A percentile compares a stretch with the other conserved stretches of the same genome.
phyloP scores from a whole-genome alignment of 257 asterid genomes.

The Mitragyna speciosa region DNA sequence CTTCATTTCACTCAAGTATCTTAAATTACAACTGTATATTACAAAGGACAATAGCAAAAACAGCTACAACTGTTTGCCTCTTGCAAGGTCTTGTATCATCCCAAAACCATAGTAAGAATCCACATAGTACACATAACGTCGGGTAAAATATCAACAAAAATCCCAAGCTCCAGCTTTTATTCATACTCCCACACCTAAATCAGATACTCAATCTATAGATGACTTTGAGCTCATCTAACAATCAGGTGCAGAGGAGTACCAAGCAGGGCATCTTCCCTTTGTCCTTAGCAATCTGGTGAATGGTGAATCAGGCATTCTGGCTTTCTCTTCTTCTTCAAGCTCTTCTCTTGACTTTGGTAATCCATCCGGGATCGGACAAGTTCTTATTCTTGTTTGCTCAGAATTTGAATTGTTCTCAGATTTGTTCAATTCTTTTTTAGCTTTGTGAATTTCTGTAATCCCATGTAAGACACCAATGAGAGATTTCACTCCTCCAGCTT shows the following conservation, averaged over 20 bases:
- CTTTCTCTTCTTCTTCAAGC: conserved; percentile 82
- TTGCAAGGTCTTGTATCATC: not conserved
- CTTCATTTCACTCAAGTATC: not conserved
- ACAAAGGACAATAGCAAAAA: not conserved
- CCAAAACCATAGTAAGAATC: not conserved
- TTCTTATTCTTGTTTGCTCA: conserved; percentile 12
- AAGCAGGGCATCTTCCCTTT: conserved; percentile 63
- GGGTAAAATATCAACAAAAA: conserved; percentile 1
- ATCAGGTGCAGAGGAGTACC: conserved; percentile 75
- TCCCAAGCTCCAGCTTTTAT: not conserved
- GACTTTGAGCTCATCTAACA: conserved; percentile 19
- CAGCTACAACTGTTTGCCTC: not conserved
- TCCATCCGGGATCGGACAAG: conserved; percentile 81
- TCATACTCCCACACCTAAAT: not conserved
- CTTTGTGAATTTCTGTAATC: conserved; percentile 55
- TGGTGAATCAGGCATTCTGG: conserved; percentile 82
- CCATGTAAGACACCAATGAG: conserved; percentile 75
- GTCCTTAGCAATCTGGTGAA: conserved; percentile 83
- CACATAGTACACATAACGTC: not conserved
- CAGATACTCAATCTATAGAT: not conserved
- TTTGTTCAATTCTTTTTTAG: conserved; percentile 35
- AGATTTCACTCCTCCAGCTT: conserved; percentile 81
- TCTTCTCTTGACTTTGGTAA: conserved; percentile 72
- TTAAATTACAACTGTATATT: not conserved
- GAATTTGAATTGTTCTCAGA: conserved; percentile 14